Evolutionary conservation across 202 grass and related monocot species (phyloP).

Genomic region (Elaeis oleifera): DNA sequence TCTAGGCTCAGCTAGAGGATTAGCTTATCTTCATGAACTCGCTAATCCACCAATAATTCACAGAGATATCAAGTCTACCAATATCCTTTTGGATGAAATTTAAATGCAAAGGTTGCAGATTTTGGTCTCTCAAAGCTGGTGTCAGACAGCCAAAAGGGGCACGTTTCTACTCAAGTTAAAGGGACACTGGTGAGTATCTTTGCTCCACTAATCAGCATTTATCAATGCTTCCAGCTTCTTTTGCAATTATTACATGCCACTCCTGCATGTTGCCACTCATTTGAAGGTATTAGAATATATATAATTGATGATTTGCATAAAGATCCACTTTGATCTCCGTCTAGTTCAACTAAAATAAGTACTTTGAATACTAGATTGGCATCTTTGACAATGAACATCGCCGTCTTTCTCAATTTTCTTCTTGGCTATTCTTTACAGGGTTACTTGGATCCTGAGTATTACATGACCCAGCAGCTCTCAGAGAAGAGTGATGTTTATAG

Average conservation of each 20-base stretch:
- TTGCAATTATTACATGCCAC: no score
- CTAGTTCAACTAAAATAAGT: neutral
- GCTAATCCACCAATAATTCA: slow-evolving; percentile 21
- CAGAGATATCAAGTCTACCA: slow-evolving; percentile 19
- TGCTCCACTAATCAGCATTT: neutral
- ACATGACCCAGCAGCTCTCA: slow-evolving; percentile 73
- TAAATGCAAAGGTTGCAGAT: slow-evolving; percentile 22
- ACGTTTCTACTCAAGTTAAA: slow-evolving; percentile 20
- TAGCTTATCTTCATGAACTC: slow-evolving; percentile 18
- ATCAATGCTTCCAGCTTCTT: no score
- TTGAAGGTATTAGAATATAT: no score
- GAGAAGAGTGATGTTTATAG: slow-evolving; percentile 85
- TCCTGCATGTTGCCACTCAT: no score
- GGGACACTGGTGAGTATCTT: slow-evolving; percentile 14
- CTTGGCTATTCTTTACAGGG: slow-evolving; percentile 34
- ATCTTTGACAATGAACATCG: no score
- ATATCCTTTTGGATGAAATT: slow-evolving; percentile 15
- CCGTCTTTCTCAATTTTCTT: slow-evolving; percentile 12
- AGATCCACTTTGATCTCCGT: slow-evolving; percentile 1
- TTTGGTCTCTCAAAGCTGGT: slow-evolving; percentile 20
- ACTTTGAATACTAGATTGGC: no score
- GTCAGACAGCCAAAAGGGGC: slow-evolving; percentile 10
- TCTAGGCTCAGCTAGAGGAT: slow-evolving; percentile 13
- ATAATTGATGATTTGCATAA: neutral
- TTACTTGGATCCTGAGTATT: slow-evolving; percentile 82